Base-by-base conservation (phyloP, 2,329 filamentous ascomycete species). In the Diaporthe longicolla region DNA sequence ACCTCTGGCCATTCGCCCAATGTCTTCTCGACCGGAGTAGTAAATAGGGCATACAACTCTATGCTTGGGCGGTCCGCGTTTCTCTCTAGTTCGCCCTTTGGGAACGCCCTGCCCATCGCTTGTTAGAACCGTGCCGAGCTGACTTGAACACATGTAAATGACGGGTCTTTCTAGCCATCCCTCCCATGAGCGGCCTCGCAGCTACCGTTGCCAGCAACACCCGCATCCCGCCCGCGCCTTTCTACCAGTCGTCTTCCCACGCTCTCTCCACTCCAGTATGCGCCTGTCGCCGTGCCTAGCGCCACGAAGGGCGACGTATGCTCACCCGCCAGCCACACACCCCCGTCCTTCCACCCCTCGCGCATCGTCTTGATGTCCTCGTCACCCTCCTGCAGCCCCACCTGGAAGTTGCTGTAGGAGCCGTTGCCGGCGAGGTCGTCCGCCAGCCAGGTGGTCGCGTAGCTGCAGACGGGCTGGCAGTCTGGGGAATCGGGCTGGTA, bases 291-390 rank as follows among this genome's bases (percentile, higher is more conserved):
- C 6, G 95, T 98, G 0, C 95, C 96, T 75, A 98, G 82, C 15
- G 94, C 95, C 37, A 97, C 92, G 84, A 98, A 97, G 6, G 95
- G 95, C 71, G 94, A 93, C 29, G 95, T 97, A 83, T 98, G 95
- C 83, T 98, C 95, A 0, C 95, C 95, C 0, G 95, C 95, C 77
- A 98, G 87, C 95, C 95, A 98, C 11, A 98, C 80, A 0, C 93
- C 91, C 29, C 90, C 85, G 17, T 90, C 90, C 0, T 91, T 92
- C 77, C 93, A 78, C 0, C 92, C 92, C 54, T 88, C 83, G 3
- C 91, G 85, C 83, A 94, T 89, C 4, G 81, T 83, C 65, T 92
- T 89, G 63, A 98, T 90, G 80, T 97, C 93, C 73, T 87, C 85
- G 77, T 95, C 94, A 0, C 92, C 94, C 8, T 90, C 85, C 77